Conservation (phyloP, 2,329 filamentous ascomycete species). For the Pseudopyrenochaeta lycopersici region DNA sequence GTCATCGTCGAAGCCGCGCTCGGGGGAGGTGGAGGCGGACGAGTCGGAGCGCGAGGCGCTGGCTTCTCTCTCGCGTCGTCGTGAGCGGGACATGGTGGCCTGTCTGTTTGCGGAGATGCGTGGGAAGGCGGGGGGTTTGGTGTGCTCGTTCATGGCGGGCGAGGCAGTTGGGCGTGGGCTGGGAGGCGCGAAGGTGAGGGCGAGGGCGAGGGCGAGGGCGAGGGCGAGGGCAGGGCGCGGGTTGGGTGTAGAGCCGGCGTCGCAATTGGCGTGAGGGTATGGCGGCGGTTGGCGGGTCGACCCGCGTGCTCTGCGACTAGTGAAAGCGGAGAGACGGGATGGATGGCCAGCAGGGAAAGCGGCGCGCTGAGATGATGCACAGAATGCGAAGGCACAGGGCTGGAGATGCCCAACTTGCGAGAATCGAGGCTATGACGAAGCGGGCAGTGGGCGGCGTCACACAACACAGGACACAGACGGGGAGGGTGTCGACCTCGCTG, state of each 20-base stretch:
- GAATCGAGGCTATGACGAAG: not conserved
- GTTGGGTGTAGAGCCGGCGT: not conserved
- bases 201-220: too few relatives aligned
- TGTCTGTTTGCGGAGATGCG: conserved; percentile 3
- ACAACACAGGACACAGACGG: not conserved
- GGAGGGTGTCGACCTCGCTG: not conserved
- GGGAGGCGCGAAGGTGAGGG: conserved; percentile 2
- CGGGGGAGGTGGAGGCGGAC: conserved; percentile 78
- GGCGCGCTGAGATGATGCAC: not conserved
- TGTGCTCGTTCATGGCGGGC: conserved; percentile 15
- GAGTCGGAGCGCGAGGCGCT: conserved; percentile 54
- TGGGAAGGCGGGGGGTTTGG: conserved; percentile 9
- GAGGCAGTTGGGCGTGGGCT: conserved; percentile 1
- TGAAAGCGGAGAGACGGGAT: not conserved
- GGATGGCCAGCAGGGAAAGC: not conserved
- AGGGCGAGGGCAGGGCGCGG: not conserved
- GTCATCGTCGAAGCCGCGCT: conserved; percentile 83
- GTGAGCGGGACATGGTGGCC: conserved; percentile 43
- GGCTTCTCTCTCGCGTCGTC: conserved; percentile 40
- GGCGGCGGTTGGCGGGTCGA: conserved; percentile 23
- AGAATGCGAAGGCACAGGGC: not conserved
- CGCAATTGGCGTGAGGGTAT: conserved; percentile 10
- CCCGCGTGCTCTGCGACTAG: conserved; percentile 4
- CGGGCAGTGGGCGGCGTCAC: not conserved
- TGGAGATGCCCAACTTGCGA: not conserved